A percentile compares a stretch with the other conserved stretches of the same genome.
Conservation (phyloP, 805 yeast species). For the Maudiozyma serrabonitensis region DNA sequence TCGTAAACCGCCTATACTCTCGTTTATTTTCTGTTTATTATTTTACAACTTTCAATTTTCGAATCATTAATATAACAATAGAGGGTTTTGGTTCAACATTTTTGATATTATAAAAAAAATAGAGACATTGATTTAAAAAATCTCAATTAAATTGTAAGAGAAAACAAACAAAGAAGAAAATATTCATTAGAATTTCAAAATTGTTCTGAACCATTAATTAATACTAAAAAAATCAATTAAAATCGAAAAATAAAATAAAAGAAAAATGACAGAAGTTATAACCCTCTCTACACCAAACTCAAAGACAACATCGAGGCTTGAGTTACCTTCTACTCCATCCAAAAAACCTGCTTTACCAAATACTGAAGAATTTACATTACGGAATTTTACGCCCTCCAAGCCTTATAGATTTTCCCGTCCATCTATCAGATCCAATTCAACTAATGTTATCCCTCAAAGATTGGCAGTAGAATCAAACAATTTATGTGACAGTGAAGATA, state of each 20-base stretch:
- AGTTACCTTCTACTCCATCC: slow-evolving; percentile 10
- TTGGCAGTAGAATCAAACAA: not conserved
- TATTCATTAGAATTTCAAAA: no score
- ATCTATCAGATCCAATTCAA: not conserved
- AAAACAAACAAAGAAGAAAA: no score
- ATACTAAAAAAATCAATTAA: not conserved
- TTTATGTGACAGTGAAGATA: not conserved
- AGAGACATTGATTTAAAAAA: no score
- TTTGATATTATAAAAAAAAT: no score
- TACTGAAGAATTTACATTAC: not conserved
- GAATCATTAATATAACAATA: no score
- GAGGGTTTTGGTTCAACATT: no score
- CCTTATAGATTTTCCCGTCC: slow-evolving; percentile 4
- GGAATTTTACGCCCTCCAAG: slow-evolving; percentile 9
- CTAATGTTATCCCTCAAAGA: slow-evolving; percentile 2
- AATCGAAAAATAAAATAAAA: not conserved
- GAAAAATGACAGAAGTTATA: slow-evolving; percentile 1
- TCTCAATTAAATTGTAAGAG: no score
- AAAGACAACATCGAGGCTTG: slow-evolving; percentile 1
- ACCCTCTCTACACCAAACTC: slow-evolving; percentile 12
- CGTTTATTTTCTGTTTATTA: no score
- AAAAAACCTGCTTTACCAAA: slow-evolving; percentile 4
- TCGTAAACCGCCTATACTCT: no score
- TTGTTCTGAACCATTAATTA: not conserved
- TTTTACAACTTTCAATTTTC: no score